Evolutionary conservation across 768 basidiomycete genomes (phyloP).

Genomic region (Royoungia palumana): DNA sequence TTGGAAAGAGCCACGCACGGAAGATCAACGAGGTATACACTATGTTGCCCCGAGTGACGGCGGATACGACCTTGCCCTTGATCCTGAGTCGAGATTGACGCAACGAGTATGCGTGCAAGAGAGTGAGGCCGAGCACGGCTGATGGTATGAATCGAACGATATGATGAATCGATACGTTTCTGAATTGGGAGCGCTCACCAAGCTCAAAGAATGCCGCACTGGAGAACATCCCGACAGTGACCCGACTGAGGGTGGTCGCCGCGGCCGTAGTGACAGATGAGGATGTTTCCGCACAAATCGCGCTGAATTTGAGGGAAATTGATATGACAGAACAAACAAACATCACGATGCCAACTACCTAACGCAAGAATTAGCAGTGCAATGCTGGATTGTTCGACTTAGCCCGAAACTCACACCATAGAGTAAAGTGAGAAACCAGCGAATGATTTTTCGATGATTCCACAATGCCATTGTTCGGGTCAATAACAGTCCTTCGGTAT

Average conservation of each 20-base stretch:
- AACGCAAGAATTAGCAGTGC: too few species aligned
- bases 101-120: not conserved
- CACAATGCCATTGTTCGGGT: slow-evolving; percentile 11
- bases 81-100: not conserved
- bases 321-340: slow-evolving; percentile 1
- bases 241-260: slow-evolving; percentile 1
- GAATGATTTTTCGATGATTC: not conserved
- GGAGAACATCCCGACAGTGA: slow-evolving; percentile 8
- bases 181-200: not conserved
- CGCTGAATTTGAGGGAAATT: slow-evolving; percentile 3
- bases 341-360: slow-evolving; percentile 3
- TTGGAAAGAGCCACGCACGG: not conserved
- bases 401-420: slow-evolving; percentile 1
- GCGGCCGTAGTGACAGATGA: not conserved
- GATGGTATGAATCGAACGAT: not conserved
- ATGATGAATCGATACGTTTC: not conserved
- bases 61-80: not conserved
- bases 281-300: slow-evolving; percentile 3
- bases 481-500: slow-evolving; percentile 9
- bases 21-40: slow-evolving; percentile 9
- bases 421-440: not conserved
- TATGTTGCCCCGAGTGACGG: slow-evolving; percentile 6
- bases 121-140: slow-evolving; percentile 8
- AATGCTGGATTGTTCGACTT: too few species aligned
- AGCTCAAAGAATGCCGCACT: slow-evolving; percentile 12